phyloP scores from a whole-genome alignment of 495 filamentous ascomycete species.

The Daldinia decipiens region DNA sequence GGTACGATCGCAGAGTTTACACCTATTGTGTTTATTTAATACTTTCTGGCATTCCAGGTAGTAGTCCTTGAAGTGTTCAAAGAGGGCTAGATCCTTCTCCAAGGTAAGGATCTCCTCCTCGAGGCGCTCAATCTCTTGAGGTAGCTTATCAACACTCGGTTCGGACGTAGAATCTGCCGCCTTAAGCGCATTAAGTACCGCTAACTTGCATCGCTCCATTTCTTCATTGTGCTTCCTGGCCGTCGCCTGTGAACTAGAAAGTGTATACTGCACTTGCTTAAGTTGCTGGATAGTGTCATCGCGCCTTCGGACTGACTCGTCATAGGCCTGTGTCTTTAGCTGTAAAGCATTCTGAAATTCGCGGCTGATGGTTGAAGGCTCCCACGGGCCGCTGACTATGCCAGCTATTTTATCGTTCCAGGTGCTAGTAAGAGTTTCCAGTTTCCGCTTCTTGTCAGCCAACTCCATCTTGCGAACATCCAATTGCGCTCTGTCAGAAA shows the following conservation, averaged over 20 bases:
- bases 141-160: conserved; percentile 54
- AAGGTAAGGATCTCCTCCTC: conserved; percentile 70
- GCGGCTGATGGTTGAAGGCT: conserved; percentile 72
- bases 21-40: conserved; percentile 70
- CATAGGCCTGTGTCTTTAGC: conserved; percentile 59
- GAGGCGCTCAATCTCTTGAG: conserved; percentile 52
- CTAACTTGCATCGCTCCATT: conserved; percentile 64
- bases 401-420: conserved; percentile 74
- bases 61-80: conserved; percentile 69
- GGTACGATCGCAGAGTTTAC: conserved; percentile 72
- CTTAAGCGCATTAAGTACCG: conserved; percentile 56
- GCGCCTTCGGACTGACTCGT: conserved; percentile 72
- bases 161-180: conserved; percentile 48
- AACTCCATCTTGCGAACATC: conserved; percentile 81
- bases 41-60: conserved; percentile 68
- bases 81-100: conserved; percentile 71
- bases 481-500: conserved; percentile 79
- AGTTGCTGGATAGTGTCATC: conserved; percentile 76
- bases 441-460: conserved; percentile 72
- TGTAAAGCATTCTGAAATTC: conserved; percentile 75
- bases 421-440: conserved; percentile 79
- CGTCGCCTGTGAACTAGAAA: conserved; percentile 70
- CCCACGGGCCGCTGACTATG: conserved; percentile 72
- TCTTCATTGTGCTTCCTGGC: conserved; percentile 72
- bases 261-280: conserved; percentile 79